Conservation (phyloP, 108 stramenopile genomes). For the Cyclotella kingstonii region DNA sequence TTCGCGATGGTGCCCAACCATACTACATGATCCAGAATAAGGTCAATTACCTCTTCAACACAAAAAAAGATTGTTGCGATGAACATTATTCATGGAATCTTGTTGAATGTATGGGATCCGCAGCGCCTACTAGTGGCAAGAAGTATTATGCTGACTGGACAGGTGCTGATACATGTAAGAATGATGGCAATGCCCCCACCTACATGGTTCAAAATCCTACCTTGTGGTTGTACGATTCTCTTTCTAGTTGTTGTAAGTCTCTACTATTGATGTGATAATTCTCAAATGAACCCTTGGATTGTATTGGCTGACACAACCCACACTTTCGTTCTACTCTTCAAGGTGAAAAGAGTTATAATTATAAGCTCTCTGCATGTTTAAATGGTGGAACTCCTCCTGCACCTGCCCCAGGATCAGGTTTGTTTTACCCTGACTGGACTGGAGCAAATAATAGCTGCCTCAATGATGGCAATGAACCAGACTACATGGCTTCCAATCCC, state of each 20-base stretch:
- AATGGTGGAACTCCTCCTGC: too few relatives aligned
- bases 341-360: too few relatives aligned
- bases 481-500: too few relatives aligned
- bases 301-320: too few relatives aligned
- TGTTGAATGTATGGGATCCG: neutral
- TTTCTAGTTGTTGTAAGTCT: neutral
- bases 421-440: conserved; percentile 11
- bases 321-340: too few relatives aligned
- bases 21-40: conserved; percentile 7
- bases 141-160: conserved; percentile 9
- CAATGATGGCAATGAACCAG: conserved; percentile 11
- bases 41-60: neutral
- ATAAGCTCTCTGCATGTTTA: too few relatives aligned
- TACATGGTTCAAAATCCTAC: neutral
- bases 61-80: conserved; percentile 2
- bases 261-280: neutral
- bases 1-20: conserved; percentile 2
- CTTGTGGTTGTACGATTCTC: conserved; percentile 1
- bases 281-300: neutral
- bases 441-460: conserved; percentile 3
- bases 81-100: conserved; percentile 10
- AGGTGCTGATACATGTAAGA: conserved; percentile 2
- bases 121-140: neutral
- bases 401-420: neutral
- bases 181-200: neutral